Evolutionary conservation across 108 stramenopile genomes (phyloP).

Genomic region (Cyclotella sp.): DNA sequence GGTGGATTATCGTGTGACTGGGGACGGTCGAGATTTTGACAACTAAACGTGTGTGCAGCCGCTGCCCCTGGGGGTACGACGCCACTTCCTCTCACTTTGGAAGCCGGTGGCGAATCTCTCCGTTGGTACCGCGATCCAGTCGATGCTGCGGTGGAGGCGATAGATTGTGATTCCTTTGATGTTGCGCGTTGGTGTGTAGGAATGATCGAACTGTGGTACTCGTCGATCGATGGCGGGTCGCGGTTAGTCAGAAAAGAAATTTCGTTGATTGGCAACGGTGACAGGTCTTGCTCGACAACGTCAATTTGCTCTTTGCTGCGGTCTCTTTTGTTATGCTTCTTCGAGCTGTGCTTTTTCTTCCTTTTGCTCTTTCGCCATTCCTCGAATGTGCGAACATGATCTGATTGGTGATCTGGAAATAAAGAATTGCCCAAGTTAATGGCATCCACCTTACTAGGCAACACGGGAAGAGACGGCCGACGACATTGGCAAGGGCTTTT

Average conservation of each 20-base stretch:
- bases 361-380: constrained; percentile 24
- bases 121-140: constrained; percentile 10
- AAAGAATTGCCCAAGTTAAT: neutral
- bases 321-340: constrained; percentile 27
- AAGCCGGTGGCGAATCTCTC: neutral
- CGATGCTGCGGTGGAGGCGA: constrained; percentile 14
- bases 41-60: neutral
- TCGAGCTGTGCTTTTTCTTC: constrained; percentile 37
- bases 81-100: neutral
- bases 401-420: neutral
- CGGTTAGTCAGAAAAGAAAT: neutral
- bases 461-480: neutral
- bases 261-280: constrained; percentile 30
- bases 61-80: neutral
- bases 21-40: neutral
- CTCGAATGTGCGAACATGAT: constrained; percentile 14
- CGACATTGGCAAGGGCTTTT: neutral
- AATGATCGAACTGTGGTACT: neutral
- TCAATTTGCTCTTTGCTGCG: constrained; percentile 7
- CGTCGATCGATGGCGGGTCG: neutral
- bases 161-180: neutral
- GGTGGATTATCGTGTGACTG: neutral
- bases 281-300: neutral
- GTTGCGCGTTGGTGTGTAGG: neutral
- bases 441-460: neutral